Base-by-base conservation (phyloP, 2,329 filamentous ascomycete species). In the Sporothrix globosa region DNA sequence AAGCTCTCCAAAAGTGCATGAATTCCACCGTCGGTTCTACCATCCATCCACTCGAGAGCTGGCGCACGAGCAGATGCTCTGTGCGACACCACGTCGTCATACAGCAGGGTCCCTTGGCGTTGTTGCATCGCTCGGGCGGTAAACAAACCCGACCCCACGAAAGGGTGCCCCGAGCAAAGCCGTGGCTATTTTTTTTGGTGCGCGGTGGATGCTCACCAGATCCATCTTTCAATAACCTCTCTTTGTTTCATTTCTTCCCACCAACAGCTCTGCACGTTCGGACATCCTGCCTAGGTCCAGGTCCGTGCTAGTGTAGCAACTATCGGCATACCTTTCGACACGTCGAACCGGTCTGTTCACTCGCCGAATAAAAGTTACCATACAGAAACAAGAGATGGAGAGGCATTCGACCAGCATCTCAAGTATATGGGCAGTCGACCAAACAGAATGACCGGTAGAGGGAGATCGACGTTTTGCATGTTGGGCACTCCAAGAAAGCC, bases 71-170 rank as follows among this genome's bases (percentile, higher is more conserved):
- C 68, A 46, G 63, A 63, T 52, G 46, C 56, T 69, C 68, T 21
- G 46, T 69, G 46, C 68, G 17, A 63, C 68, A 63, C 56, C 10
- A 39, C 68, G 30, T 53, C 30, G 39, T 34, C 68, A 54, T 63
- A 19, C 68, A 30, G 41, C 44, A 54, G 27, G 41, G 1, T 19
- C 58, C 58, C 68, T 48, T 69, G 68, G 44, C 1, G 17, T 24
- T 52, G 48, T 69, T 65, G 58, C 68, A 69, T 69, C 56, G 56
- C 68, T 54, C 58, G 58, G 68, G 68, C 68, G 58, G 58, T 48
- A 53, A 65, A 46, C 68, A 56, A 48, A 56, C 48, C 48, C 48
- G 53, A 19, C 54, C 67, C 67, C 67, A 27, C 53, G 54, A 46
- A 63, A 63, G 21, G 21, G 14, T 14, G 39, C 39, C n/a, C 58